Evolutionary conservation across 805 yeast species (phyloP), one percentile per base, ranked within the genome.

Genomic region (Metschnikowia santaceciliae): DNA sequence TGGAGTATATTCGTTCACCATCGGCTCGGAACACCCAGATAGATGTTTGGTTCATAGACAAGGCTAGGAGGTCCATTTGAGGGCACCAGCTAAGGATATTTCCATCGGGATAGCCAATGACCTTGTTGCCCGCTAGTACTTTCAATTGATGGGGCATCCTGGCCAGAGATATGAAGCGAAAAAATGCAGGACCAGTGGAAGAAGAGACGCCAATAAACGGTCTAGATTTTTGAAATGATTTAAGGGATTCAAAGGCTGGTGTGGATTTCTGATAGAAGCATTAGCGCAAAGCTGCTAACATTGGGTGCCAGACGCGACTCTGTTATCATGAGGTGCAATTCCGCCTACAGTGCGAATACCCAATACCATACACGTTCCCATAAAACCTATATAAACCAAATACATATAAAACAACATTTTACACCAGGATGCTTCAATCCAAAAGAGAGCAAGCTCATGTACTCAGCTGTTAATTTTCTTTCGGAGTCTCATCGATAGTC

Each of bases 1-100:
- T 65, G 14, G 80, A 72, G 72, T 81, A 81, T 4, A 81, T 78
- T 19, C 78, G 57, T 52, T 77, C 78, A 1, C 84, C 85, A 51
- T 76, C 78, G 39, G 75, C 63, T 44, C 88, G 74, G 55, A 77
- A 80, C 8, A 83, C 74, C 70, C 80, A 72, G 4, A 74, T 58
- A 3, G 78, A 82, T 63, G 50, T 70, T 52, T 59, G 68, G 59
- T 50, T 84, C 86, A 64, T 79, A 8, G 81, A 70, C 2, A 82
- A 61, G 6, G 82, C 77, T 33, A 84, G 54, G 32, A 81, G 69
- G 54, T 79, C 79, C 73, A 81, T 75, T 8, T 75, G 67, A 1
- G 85, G 84, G 58, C 83, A 80, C 74, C 78, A 75, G 38, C 70
- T 67, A 44, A 73, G 54, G 52, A 70, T 61, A 48, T 66, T 68